A percentile compares a stretch with the other conserved stretches of the same genome.
Conservation (phyloP, 2,329 filamentous ascomycete species). For the Paecilomyces dactylethromorphus region DNA sequence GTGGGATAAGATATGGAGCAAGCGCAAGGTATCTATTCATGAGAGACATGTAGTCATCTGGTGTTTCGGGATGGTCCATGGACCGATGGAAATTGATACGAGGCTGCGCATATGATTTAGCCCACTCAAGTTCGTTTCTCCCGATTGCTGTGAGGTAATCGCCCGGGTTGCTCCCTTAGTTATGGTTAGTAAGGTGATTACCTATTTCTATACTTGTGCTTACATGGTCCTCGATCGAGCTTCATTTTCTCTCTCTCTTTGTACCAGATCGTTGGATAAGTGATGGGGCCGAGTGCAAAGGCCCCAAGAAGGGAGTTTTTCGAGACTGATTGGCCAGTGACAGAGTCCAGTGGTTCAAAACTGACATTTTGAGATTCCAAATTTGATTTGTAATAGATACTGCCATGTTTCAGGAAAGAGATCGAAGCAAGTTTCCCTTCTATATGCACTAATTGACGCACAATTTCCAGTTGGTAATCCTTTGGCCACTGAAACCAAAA, state of each 20-base stretch:
- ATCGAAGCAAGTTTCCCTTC: conserved; percentile 13
- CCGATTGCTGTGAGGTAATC: conserved; percentile 9
- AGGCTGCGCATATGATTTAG: conserved; percentile 6
- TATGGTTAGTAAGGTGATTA: neutral
- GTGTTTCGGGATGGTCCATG: conserved; percentile 5
- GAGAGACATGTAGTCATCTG: conserved; percentile 6
- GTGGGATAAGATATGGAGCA: conserved; percentile 2
- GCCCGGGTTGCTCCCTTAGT: conserved; percentile 3
- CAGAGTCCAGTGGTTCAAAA: neutral
- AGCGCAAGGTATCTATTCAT: conserved; percentile 4
- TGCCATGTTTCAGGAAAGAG: conserved; percentile 14
- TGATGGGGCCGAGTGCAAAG: conserved; percentile 8
- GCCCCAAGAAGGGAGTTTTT: neutral
- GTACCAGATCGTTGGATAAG: conserved; percentile 7
- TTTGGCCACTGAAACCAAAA: conserved; percentile 19
- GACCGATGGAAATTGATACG: conserved; percentile 11
- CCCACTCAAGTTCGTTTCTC: conserved; percentile 10
- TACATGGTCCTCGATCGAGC: conserved; percentile 12
- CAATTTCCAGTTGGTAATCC: conserved; percentile 6
- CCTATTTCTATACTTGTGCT: neutral
- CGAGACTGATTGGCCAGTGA: neutral
- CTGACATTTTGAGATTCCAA: conserved; percentile 1
- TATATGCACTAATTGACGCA: conserved; percentile 13
- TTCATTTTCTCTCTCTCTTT: conserved; percentile 4
- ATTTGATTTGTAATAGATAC: conserved; percentile 15